phyloP scores from a whole-genome alignment of 805 yeast genomes.

The Candida namnaoensis region DNA sequence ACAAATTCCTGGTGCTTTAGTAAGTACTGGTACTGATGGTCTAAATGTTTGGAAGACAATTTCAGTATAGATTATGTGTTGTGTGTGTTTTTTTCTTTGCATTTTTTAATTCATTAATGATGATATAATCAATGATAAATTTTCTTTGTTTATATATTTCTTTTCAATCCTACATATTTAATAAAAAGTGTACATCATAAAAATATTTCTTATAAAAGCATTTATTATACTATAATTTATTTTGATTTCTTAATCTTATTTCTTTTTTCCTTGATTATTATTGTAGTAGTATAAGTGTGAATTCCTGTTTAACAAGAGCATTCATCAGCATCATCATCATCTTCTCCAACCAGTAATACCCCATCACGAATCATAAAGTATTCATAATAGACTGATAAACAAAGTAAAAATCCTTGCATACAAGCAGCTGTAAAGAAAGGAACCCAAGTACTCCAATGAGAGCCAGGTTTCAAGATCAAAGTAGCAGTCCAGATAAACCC shows the following conservation, averaged over 20 bases:
- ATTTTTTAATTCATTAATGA: too few species aligned
- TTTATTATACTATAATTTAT: too few species aligned
- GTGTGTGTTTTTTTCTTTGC: too few species aligned
- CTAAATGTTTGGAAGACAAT: slow-evolving; percentile 94
- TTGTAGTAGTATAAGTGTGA: too few species aligned
- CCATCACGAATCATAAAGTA: slow-evolving; percentile 1
- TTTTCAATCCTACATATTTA: too few species aligned
- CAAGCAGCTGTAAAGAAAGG: slow-evolving; percentile 68
- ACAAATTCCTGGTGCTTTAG: slow-evolving; percentile 93
- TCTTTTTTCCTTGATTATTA: too few species aligned
- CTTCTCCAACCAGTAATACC: background rate
- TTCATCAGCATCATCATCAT: background rate
- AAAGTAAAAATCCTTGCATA: slow-evolving; percentile 52
- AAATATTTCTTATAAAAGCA: too few species aligned
- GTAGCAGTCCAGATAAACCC: slow-evolving; percentile 77
- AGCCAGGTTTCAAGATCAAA: slow-evolving; percentile 60
- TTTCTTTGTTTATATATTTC: too few species aligned
- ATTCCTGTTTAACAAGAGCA: background rate
- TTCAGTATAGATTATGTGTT: slow-evolving; percentile 48
- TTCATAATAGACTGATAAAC: slow-evolving; percentile 51
- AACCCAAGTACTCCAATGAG: slow-evolving; percentile 83
- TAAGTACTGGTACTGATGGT: slow-evolving; percentile 94
- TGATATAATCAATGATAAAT: too few species aligned
- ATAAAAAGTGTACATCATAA: too few species aligned
- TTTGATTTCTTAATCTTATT: too few species aligned